Base-by-base conservation (phyloP, 2,329 filamentous ascomycete genomes). In the Phoma sp. region DNA sequence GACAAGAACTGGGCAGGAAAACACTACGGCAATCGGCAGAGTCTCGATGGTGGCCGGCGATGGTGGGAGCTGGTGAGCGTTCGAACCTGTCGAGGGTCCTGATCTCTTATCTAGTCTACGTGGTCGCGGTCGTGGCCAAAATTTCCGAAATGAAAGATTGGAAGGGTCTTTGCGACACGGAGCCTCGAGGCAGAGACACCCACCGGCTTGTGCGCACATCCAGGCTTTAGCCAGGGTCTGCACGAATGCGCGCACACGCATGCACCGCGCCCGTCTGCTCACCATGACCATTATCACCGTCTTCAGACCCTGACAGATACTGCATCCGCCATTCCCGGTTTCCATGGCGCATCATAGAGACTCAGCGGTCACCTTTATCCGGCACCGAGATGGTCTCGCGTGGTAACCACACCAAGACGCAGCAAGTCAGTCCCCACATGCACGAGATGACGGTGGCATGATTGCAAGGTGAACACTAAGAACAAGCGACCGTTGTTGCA, bases 401-500 rank as follows among this genome's bases (percentile, higher is more conserved):
- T 37, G 24, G 41, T 13, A 37, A 4, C 3, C 31, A 31, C 25
- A 41, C 12, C 41, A 41, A 33, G 25, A 5, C 41, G 41, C 41
- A 50, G 37, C 36, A 29, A 17, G 5, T 38, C 32, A 10, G 24
- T 36, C 41, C 19, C 46, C 41, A 55, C 37, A 15, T 25, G 6
- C 17, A 37, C 41, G 33, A 31, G 37, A 43, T 46, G 40, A 27
- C 13, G 36, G 15, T 46, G 40, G 36, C 25, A 50, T 36, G 25
- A 43, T 41, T 33, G 37, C 46, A 55, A 51, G 52, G 52, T 45
- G 25, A 50, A 40, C 15, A 55, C 41, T 55, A 55, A 41, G 6
- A 43, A 27, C 29, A 51, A 51, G 52, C 46, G 47, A 50, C 41
- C 46, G 52, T 50, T 55, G 46, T 37, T 46, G 46, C 45, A 37